phyloP scores from a whole-genome alignment of 176 grass and related monocot genomes.

The Aegilops bicornis region DNA sequence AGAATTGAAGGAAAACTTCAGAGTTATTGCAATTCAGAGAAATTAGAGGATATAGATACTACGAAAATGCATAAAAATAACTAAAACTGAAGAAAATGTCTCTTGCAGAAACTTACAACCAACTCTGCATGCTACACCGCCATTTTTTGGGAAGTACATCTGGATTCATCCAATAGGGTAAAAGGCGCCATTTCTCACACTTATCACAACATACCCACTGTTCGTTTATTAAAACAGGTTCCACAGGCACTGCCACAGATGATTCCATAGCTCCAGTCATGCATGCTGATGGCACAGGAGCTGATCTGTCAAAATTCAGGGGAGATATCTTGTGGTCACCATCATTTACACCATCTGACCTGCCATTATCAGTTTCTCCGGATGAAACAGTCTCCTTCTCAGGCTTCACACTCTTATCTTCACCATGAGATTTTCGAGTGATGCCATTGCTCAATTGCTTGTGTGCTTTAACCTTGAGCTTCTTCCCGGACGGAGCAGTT shows the following conservation, averaged over 20 bases:
- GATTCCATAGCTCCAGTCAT: slow-evolving; percentile 17
- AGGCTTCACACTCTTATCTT: slow-evolving; percentile 40
- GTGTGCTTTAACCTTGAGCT: slow-evolving; percentile 49
- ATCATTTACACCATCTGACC: slow-evolving; percentile 31
- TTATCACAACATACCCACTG: slow-evolving; percentile 72
- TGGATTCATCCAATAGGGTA: slow-evolving; percentile 65
- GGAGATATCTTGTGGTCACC: slow-evolving; percentile 16
- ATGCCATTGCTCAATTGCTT: slow-evolving; percentile 30
- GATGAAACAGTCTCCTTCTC: slow-evolving; percentile 35
- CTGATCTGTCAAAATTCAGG: slow-evolving; percentile 27
- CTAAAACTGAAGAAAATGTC: slow-evolving; percentile 13
- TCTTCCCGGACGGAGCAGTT: slow-evolving; percentile 41
- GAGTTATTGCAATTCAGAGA: slow-evolving; percentile 26
- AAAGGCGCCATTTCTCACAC: slow-evolving; percentile 79
- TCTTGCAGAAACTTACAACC: slow-evolving; percentile 65
- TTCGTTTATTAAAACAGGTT: slow-evolving; percentile 57
- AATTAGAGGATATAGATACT: not conserved
- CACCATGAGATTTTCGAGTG: slow-evolving; percentile 34
- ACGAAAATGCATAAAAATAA: slow-evolving; percentile 12
- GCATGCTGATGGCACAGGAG: slow-evolving; percentile 33
- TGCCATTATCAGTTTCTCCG: slow-evolving; percentile 36
- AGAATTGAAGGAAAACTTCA: not conserved
- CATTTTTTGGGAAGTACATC: slow-evolving; percentile 59
- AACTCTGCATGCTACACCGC: slow-evolving; percentile 61
- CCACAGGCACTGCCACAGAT: slow-evolving; percentile 10